Evolutionary conservation across 2,329 filamentous ascomycete species (phyloP), one percentile per base, ranked within the genome.

Genomic region (Camptophora hylomeconis): DNA sequence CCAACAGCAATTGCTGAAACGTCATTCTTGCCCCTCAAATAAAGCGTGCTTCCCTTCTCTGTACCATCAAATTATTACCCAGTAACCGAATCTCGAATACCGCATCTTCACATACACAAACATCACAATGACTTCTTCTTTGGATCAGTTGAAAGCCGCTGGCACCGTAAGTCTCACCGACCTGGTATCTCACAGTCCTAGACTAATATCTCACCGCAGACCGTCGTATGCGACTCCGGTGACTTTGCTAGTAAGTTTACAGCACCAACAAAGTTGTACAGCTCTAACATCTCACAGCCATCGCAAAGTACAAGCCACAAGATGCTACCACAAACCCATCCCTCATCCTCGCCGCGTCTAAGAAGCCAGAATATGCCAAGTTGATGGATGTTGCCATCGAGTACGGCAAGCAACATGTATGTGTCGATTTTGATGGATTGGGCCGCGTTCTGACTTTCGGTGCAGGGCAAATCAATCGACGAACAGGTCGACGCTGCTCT

Each of bases 311-410:
- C 77, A 92, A 93, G 76, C 89, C 89, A 44, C 86, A 98, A 72
- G 89, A 98, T 81, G 89, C 89, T 54, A 98, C 89, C 60, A 98
- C 89, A 68, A 98, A 98, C 76, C 89, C 89, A 37, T 95, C 89
- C 41, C 72, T 98, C 58, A 95, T 98, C 63, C 80, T 98, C 56
- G 87, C 86, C 46, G 89, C 89, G 42, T 86, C 89, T 56, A 95
- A 98, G 74, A 95, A 95, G 75, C 55, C 81, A 57, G 86, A 94
- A 63, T 95, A 95, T 61, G 83, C 81, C 52, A 77, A 78, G 60
- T 67, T 95, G 54, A 92, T 94, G 49, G 86, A 95, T 53, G 63
- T 67, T 33, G 84, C 87, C 48, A 69, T 94, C 46, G 69, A 67
- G 42, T 86, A 83, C 62, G 87, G 81, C 63, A 95, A 94, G 78